A percentile compares a stretch with the other conserved stretches of the same genome.
Conservation (phyloP, 2,329 filamentous ascomycete species). For the Aspergillus fijiensis region DNA sequence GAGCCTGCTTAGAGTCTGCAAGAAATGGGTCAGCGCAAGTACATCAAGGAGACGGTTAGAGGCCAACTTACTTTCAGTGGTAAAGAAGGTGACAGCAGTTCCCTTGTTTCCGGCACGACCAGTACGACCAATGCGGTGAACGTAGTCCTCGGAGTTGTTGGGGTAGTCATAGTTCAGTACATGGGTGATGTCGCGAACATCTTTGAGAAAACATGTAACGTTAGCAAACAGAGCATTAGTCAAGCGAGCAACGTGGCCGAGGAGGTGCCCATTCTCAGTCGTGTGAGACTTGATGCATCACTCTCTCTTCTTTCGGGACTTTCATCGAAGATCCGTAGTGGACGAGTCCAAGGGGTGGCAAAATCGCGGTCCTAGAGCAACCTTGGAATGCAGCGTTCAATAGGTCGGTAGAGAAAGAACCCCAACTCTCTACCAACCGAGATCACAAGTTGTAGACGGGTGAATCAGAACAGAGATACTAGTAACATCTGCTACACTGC, state of each 20-base stretch:
- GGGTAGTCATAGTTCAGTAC: constrained; percentile 99
- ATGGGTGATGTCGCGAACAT: constrained; percentile 99
- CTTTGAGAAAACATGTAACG: constrained; percentile 67
- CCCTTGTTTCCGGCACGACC: constrained; percentile 79
- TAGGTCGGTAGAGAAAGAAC: constrained; percentile 58
- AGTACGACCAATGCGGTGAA: constrained; percentile 68
- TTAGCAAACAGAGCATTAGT: constrained; percentile 69
- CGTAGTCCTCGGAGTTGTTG: constrained; percentile 78
- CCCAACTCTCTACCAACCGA: constrained; percentile 71
- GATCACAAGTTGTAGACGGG: constrained; percentile 63
- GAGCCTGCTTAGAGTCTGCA: constrained; percentile 85
- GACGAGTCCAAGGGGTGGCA: constrained; percentile 54
- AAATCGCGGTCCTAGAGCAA: constrained; percentile 64
- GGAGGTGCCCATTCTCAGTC: constrained; percentile 56
- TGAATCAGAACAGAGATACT: constrained; percentile 57
- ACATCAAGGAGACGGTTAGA: not conserved
- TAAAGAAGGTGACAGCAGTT: constrained; percentile 98
- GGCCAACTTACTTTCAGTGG: constrained; percentile 86
- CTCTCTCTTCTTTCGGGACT: constrained; percentile 54
- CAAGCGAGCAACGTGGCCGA: constrained; percentile 43
- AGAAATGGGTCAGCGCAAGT: constrained; percentile 13
- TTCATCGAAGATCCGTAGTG: constrained; percentile 44
- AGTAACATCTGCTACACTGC: constrained; percentile 71
- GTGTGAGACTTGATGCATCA: constrained; percentile 61
- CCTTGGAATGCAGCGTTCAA: constrained; percentile 76